phyloP scores from a whole-genome alignment of 495 filamentous ascomycete genomes.

The Beverwykella pulmonaria region DNA sequence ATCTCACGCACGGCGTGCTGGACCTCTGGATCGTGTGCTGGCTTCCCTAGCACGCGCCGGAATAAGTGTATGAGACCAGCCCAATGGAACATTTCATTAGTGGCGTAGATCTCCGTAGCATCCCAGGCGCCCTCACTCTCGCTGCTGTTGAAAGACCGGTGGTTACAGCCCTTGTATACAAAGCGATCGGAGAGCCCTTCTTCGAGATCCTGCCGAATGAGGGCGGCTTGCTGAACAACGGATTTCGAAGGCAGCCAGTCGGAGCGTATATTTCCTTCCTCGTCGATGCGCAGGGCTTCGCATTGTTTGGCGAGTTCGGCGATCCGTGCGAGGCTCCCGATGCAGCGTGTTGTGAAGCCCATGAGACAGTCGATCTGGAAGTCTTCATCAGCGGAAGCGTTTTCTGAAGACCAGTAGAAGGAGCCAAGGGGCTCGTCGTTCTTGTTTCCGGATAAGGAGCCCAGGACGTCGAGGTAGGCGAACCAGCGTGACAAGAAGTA shows the following conservation, averaged over 20 bases:
- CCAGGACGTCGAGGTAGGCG: slow-evolving; percentile 81
- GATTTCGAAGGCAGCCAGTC: slow-evolving; percentile 64
- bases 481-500: slow-evolving; percentile 87
- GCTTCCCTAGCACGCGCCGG: slow-evolving; percentile 67
- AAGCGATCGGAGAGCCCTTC: slow-evolving; percentile 45
- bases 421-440: slow-evolving; percentile 58
- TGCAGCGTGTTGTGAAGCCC: slow-evolving; percentile 60
- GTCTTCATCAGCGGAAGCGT: slow-evolving; percentile 47
- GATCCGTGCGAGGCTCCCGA: slow-evolving; percentile 71
- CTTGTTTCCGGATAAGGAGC: slow-evolving; percentile 70
- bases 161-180: slow-evolving; percentile 49
- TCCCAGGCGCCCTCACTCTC: slow-evolving; percentile 51
- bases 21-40: slow-evolving; percentile 58
- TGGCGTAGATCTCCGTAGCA: slow-evolving; percentile 69
- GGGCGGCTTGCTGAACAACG: slow-evolving; percentile 56
- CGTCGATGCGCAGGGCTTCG: slow-evolving; percentile 67
- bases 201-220: slow-evolving; percentile 58
- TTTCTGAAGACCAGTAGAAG: slow-evolving; percentile 57
- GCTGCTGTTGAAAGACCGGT: slow-evolving; percentile 43
- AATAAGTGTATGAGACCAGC: slow-evolving; percentile 78
- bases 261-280: slow-evolving; percentile 52
- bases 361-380: slow-evolving; percentile 69
- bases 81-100: slow-evolving; percentile 79
- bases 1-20: slow-evolving; percentile 67
- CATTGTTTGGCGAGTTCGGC: slow-evolving; percentile 72